Evolutionary conservation across 2,329 filamentous ascomycete species (phyloP).

Genomic region (Magnaporthiopsis rhizophila): DNA sequence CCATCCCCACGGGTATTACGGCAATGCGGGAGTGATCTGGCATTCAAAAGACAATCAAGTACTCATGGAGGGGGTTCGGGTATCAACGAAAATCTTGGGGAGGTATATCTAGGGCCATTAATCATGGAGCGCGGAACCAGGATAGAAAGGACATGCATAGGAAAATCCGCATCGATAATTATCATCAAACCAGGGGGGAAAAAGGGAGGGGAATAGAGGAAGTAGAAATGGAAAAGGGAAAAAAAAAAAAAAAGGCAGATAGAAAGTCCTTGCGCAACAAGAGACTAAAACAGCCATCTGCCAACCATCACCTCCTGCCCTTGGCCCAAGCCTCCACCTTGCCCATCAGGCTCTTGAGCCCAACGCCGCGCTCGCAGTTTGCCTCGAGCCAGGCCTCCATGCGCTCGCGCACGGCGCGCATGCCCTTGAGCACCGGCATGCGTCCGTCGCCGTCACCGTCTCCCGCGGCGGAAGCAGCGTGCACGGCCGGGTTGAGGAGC

Average conservation of each 20-base stretch:
- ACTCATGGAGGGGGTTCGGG: background rate
- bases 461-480: slow-evolving; percentile 41
- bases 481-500: slow-evolving; percentile 70
- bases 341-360: slow-evolving; percentile 62
- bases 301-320: slow-evolving; percentile 19
- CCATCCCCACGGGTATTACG: background rate
- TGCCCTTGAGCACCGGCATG: slow-evolving; percentile 65
- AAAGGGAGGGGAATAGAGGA: background rate
- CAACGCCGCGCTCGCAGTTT: slow-evolving; percentile 73
- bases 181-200: background rate
- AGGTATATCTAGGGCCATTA: background rate
- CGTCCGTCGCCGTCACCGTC: slow-evolving; percentile 28
- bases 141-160: background rate
- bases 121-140: background rate
- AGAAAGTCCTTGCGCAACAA: slow-evolving; percentile 8
- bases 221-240: slow-evolving; percentile 2
- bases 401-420: slow-evolving; percentile 60
- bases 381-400: slow-evolving; percentile 80
- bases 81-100: background rate
- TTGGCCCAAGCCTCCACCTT: slow-evolving; percentile 49
- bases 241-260: too few relatives aligned
- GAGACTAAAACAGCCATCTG: slow-evolving; percentile 3
- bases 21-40: background rate
- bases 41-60: background rate
- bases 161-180: too few relatives aligned